A percentile compares a stretch with the other conserved stretches of the same genome.
These are phyloP conservation scores for Fistulinella prunicolor DNA, from an alignment of 768 basidiomycete species.

Conservation along the genomic window DNA sequence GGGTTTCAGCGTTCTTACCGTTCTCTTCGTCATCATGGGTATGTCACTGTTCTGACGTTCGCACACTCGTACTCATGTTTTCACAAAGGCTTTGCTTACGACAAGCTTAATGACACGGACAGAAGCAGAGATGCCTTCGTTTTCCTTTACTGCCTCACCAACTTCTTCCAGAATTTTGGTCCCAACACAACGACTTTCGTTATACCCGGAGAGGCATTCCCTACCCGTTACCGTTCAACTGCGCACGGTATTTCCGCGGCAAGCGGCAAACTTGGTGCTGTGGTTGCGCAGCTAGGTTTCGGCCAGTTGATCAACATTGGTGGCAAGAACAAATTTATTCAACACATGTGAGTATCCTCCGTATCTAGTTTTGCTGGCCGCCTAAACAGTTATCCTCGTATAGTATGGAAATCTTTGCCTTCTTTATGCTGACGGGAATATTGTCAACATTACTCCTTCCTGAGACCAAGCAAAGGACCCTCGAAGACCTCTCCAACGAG, in stretches of 20 bases:
- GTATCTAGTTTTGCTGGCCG: not conserved
- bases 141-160: slow-evolving; percentile 74
- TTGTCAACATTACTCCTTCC: slow-evolving; percentile 73
- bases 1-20: slow-evolving; percentile 66
- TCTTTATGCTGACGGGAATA: slow-evolving; percentile 81
- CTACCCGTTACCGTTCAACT: slow-evolving; percentile 81
- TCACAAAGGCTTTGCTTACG: slow-evolving; percentile 63
- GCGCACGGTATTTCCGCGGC: slow-evolving; percentile 82
- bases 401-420: slow-evolving; percentile 61
- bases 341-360: slow-evolving; percentile 58
- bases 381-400: slow-evolving; percentile 1
- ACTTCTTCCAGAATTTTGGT: slow-evolving; percentile 86
- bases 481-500: slow-evolving; percentile 72
- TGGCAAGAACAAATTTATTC: slow-evolving; percentile 55
- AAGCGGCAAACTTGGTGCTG: slow-evolving; percentile 76
- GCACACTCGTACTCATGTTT: slow-evolving; percentile 44
- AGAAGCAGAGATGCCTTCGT: slow-evolving; percentile 59
- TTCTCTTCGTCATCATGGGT: slow-evolving; percentile 67
- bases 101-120: slow-evolving; percentile 44
- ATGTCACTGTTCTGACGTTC: slow-evolving; percentile 15
- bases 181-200: slow-evolving; percentile 77
- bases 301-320: slow-evolving; percentile 64
- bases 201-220: slow-evolving; percentile 77
- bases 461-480: slow-evolving; percentile 60
- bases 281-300: slow-evolving; percentile 76